These are phyloP conservation scores for Allium fistulosum DNA, from an alignment of 106 monocot species.

Conservation along the genomic window DNA sequence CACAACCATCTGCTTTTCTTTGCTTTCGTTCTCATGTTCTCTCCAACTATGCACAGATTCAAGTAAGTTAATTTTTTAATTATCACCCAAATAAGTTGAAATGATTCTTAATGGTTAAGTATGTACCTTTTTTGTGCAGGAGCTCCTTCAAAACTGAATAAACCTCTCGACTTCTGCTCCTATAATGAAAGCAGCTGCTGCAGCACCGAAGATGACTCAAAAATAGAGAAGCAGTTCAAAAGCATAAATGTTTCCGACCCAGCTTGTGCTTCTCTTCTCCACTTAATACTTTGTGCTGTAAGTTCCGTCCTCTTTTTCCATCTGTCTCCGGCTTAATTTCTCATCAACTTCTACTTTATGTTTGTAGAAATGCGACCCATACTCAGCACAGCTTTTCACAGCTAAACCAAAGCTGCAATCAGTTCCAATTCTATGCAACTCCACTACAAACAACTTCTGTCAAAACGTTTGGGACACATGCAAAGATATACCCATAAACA, in stretches of 20 bases:
- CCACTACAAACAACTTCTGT: slow-evolving; percentile 52
- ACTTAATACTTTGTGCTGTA: slow-evolving; percentile 52
- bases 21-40: slow-evolving; percentile 8
- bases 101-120: background rate
- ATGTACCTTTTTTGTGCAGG: slow-evolving; percentile 23
- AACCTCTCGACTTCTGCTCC: slow-evolving; percentile 54
- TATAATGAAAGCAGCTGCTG: slow-evolving; percentile 82
- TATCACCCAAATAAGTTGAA: background rate
- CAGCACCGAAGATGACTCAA: slow-evolving; percentile 41
- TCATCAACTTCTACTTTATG: background rate
- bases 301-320: background rate
- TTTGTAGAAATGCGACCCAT: slow-evolving; percentile 87
- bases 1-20: background rate
- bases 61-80: slow-evolving; percentile 19
- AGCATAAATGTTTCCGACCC: slow-evolving; percentile 62
- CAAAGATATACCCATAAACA: slow-evolving; percentile 41
- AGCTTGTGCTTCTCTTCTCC: slow-evolving; percentile 37
- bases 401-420: slow-evolving; percentile 19
- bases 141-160: slow-evolving; percentile 45
- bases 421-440: slow-evolving; percentile 75
- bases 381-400: slow-evolving; percentile 52
- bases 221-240: slow-evolving; percentile 37
- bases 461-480: slow-evolving; percentile 69
- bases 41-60: slow-evolving; percentile 55
- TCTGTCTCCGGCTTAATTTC: background rate